Percentiles rank a stretch among this genome's conserved stretches.
phyloP scores from a whole-genome alignment of 768 basidiomycete species.

The Naematelia encephala region DNA sequence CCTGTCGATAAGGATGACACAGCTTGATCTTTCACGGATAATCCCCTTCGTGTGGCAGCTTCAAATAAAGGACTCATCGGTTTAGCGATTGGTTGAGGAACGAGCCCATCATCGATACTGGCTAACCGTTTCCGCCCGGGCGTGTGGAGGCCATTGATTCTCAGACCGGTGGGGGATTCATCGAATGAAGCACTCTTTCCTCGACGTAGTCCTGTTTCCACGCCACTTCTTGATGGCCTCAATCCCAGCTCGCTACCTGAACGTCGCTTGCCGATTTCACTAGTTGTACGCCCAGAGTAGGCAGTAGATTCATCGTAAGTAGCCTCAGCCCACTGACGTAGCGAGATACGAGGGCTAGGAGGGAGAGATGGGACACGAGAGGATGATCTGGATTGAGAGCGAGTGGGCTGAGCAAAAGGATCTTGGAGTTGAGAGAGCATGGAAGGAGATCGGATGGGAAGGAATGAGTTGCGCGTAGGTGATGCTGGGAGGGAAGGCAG shows the following conservation, averaged over 20 bases:
- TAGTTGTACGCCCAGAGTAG: neutral
- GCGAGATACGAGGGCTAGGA: constrained; percentile 1
- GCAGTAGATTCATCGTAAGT: neutral
- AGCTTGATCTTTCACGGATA: neutral
- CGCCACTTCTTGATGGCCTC: neutral
- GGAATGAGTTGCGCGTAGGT: neutral
- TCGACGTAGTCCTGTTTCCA: constrained; percentile 3
- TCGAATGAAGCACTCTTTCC: constrained; percentile 25
- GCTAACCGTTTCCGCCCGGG: neutral
- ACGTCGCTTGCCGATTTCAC: constrained; percentile 1
- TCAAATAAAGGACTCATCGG: constrained; percentile 27
- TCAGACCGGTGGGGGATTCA: neutral
- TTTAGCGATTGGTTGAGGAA: neutral
- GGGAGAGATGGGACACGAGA: constrained; percentile 3
- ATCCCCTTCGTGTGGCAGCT: constrained; percentile 1
- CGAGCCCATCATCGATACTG: neutral
- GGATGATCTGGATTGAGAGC: constrained; percentile 4
- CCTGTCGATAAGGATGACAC: neutral
- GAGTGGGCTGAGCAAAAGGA: neutral
- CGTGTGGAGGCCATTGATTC: neutral
- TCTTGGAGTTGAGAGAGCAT: constrained; percentile 9
- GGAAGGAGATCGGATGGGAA: constrained; percentile 10
- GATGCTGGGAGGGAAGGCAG: neutral
- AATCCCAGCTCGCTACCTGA: constrained; percentile 21
- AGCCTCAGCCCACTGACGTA: constrained; percentile 6